Percentiles rank a stretch among this genome's conserved stretches.
These are phyloP conservation scores for Xylariaceae sp. DNA, from an alignment of 2,329 filamentous ascomycete species.

Conservation along the genomic window DNA sequence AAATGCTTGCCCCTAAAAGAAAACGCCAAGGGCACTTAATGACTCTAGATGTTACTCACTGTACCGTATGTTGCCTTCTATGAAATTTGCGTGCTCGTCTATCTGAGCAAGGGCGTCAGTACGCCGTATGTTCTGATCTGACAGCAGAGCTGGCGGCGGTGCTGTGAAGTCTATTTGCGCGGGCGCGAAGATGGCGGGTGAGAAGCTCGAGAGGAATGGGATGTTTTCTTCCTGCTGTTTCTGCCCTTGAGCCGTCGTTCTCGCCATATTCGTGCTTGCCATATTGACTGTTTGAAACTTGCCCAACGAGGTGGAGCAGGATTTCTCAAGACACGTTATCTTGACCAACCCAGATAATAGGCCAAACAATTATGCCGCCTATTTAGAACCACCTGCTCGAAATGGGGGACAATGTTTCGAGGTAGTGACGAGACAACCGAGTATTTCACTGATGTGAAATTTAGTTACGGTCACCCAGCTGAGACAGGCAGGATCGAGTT, in stretches of 20 bases:
- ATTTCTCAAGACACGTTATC: neutral
- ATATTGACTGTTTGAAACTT: neutral
- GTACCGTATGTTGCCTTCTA: constrained; percentile 32
- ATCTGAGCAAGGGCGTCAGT: constrained; percentile 22
- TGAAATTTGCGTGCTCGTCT: constrained; percentile 30
- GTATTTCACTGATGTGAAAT: too few relatives aligned
- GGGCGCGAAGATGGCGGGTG: constrained; percentile 33
- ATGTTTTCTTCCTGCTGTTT: constrained; percentile 28
- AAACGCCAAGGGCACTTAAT: neutral
- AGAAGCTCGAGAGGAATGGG: constrained; percentile 22
- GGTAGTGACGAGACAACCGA: neutral
- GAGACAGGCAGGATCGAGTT: too few relatives aligned
- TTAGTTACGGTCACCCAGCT: too few relatives aligned
- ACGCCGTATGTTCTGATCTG: constrained; percentile 18
- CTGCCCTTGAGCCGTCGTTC: neutral
- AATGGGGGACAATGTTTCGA: neutral
- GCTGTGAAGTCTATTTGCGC: constrained; percentile 33
- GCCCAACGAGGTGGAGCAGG: neutral
- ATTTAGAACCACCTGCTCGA: neutral
- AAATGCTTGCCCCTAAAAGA: too few relatives aligned
- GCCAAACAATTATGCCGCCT: too few relatives aligned
- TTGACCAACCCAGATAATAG: neutral
- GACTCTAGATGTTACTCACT: neutral
- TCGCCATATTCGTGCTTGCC: neutral
- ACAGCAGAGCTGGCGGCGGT: constrained; percentile 26